A percentile compares a stretch with the other conserved stretches of the same genome.
Evolutionary conservation across 331 rosid genomes (phyloP).

Genomic region (Acacia concinna): DNA sequence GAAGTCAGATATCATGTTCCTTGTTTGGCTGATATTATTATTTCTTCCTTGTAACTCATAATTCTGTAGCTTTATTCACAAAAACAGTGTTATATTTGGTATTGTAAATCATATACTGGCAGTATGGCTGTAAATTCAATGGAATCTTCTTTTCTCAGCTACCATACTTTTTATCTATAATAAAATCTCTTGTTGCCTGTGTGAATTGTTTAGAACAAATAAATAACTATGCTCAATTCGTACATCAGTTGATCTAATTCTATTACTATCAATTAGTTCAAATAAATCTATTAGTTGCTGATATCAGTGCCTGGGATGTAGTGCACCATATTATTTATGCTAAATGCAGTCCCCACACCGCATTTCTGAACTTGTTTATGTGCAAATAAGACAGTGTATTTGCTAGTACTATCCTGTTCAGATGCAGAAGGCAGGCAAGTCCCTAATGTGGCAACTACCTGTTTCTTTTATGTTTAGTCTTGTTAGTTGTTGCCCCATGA

Average conservation of each 20-base stretch:
- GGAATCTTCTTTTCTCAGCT: neutral
- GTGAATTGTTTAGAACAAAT: neutral
- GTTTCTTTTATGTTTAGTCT: neutral
- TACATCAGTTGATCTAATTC: neutral
- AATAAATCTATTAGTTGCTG: neutral
- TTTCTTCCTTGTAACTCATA: neutral
- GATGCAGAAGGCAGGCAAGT: slow-evolving; percentile 25
- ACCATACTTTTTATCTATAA: neutral
- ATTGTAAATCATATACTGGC: slow-evolving; percentile 9
- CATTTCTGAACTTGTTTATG: slow-evolving; percentile 18
- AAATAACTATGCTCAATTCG: slow-evolving; percentile 9
- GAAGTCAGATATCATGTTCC: neutral
- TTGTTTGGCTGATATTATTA: neutral
- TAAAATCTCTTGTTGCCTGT: neutral
- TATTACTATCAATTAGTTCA: neutral
- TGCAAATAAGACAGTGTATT: slow-evolving; percentile 1
- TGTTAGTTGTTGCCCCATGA: slow-evolving; percentile 6
- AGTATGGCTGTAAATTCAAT: neutral
- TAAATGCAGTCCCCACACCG: neutral
- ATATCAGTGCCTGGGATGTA: neutral
- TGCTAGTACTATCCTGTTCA: slow-evolving; percentile 1
- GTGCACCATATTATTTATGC: neutral
- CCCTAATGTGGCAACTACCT: neutral
- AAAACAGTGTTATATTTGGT: neutral
- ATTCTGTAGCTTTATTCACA: neutral